Conservation (phyloP, 2,329 filamentous ascomycete genomes). For the Mollisiaceae sp. region DNA sequence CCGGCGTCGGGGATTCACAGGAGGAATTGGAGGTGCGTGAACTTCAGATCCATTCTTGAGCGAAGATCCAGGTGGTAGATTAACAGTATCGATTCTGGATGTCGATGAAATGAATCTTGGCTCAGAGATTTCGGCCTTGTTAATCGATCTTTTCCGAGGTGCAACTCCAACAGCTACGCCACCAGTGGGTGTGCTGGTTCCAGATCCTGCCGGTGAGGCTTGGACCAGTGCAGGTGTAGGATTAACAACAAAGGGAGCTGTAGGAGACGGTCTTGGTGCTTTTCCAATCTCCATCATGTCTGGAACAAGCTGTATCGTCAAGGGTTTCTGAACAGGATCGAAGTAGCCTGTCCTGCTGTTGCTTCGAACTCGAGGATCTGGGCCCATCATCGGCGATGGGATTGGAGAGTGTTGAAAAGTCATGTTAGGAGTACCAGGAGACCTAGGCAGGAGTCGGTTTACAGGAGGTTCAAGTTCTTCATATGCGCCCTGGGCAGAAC, state of each 20-base stretch:
- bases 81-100: constrained; percentile 40
- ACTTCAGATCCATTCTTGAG: constrained; percentile 36
- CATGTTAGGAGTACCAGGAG: constrained; percentile 31
- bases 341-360: constrained; percentile 40
- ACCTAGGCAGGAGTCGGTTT: constrained; percentile 32
- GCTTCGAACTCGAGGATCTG: constrained; percentile 33
- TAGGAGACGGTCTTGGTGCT: constrained; percentile 40
- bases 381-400: constrained; percentile 34
- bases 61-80: constrained; percentile 39
- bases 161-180: constrained; percentile 22
- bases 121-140: constrained; percentile 43
- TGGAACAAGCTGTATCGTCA: constrained; percentile 28
- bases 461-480: constrained; percentile 36
- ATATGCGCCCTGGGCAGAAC: constrained; percentile 31
- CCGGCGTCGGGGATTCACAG: constrained; percentile 41
- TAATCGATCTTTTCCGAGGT: constrained; percentile 40
- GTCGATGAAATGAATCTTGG: constrained; percentile 42
- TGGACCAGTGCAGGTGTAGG: constrained; percentile 38
- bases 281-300: constrained; percentile 36
- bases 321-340: constrained; percentile 34
- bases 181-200: constrained; percentile 32
- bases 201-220: constrained; percentile 32
- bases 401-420: constrained; percentile 36
- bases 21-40: constrained; percentile 41
- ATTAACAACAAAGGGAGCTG: constrained; percentile 40